A percentile compares a stretch with the other conserved stretches of the same genome.
These are phyloP conservation scores for Moniliophthora roreri DNA, from an alignment of 1,284 basidiomycete genomes.

Conservation along the genomic window DNA sequence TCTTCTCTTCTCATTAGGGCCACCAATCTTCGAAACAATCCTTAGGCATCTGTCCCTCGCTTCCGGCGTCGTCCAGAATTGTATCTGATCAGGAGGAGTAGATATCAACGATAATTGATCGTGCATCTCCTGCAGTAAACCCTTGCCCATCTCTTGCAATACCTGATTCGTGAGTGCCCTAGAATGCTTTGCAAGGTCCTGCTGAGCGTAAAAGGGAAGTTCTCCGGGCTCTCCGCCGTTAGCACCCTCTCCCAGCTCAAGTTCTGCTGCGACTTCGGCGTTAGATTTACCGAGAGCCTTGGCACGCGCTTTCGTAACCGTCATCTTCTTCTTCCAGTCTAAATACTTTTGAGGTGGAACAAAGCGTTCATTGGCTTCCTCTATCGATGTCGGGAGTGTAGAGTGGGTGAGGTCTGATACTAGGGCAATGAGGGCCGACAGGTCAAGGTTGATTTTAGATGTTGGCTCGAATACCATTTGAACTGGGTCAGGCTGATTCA, in stretches of 20 bases:
- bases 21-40: constrained; percentile 75
- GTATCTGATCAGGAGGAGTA: constrained; percentile 26
- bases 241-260: constrained; percentile 4
- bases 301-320: constrained; percentile 21
- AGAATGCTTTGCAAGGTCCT: constrained; percentile 50
- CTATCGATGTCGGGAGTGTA: constrained; percentile 53
- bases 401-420: constrained; percentile 82
- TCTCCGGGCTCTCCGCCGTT: not conserved
- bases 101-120: constrained; percentile 36
- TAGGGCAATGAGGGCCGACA: constrained; percentile 80
- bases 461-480: constrained; percentile 42
- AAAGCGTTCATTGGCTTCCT: constrained; percentile 64
- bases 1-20: constrained; percentile 57
- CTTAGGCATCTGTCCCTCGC: constrained; percentile 66
- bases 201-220: constrained; percentile 8
- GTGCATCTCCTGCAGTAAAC: constrained; percentile 63
- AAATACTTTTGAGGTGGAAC: constrained; percentile 43
- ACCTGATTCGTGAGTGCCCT: constrained; percentile 65
- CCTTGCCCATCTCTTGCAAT: constrained; percentile 69
- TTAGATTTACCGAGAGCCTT: constrained; percentile 1
- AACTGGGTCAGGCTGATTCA: constrained; percentile 16
- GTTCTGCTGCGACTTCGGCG: constrained; percentile 14
- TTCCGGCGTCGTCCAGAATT: constrained; percentile 80
- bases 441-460: constrained; percentile 69
- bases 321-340: constrained; percentile 54